Conservation (phyloP, 192 early-diverging fungal genomes). For the Rhizophagus prolifer region DNA sequence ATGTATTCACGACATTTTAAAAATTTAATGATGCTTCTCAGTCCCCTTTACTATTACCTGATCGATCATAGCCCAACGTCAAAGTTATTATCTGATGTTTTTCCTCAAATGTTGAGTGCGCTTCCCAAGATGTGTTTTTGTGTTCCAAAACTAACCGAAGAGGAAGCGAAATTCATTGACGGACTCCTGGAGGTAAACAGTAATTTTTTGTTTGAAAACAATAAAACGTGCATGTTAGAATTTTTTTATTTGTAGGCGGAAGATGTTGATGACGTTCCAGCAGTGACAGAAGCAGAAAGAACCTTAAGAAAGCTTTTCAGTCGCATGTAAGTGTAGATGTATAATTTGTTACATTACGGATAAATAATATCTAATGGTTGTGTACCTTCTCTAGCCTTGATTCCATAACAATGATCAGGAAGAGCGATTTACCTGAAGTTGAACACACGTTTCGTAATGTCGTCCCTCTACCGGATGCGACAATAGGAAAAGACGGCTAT, state of each 20-base stretch:
- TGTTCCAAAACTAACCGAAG: conserved; percentile 25
- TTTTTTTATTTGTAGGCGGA: conserved; percentile 30
- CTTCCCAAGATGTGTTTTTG: conserved; percentile 24
- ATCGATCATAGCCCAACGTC: conserved; percentile 15
- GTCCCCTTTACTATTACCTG: conserved; percentile 26
- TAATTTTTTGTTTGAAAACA: conserved; percentile 23
- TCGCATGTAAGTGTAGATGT: conserved; percentile 21
- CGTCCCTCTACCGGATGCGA: conserved; percentile 19
- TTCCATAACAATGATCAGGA: conserved; percentile 28
- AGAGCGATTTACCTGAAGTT: conserved; percentile 26
- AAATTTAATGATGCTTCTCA: conserved; percentile 16
- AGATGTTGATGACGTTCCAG: conserved; percentile 14
- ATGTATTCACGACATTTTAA: conserved; percentile 7
- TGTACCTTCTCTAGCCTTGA: too few relatives aligned
- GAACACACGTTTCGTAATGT: conserved; percentile 20
- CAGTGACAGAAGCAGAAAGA: neutral
- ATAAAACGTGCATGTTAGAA: conserved; percentile 10
- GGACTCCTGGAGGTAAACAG: conserved; percentile 22
- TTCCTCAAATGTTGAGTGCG: conserved; percentile 19
- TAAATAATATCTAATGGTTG: conserved; percentile 18
- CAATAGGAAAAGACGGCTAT: conserved; percentile 19
- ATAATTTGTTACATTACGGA: conserved; percentile 19
- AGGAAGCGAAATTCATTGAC: conserved; percentile 22
- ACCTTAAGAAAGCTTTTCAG: conserved; percentile 24
- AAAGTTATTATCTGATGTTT: conserved; percentile 18